A percentile compares a stretch with the other conserved stretches of the same genome.
These are phyloP conservation scores for Candida endomychidarum DNA, from an alignment of 805 yeast genomes.

Conservation along the genomic window DNA sequence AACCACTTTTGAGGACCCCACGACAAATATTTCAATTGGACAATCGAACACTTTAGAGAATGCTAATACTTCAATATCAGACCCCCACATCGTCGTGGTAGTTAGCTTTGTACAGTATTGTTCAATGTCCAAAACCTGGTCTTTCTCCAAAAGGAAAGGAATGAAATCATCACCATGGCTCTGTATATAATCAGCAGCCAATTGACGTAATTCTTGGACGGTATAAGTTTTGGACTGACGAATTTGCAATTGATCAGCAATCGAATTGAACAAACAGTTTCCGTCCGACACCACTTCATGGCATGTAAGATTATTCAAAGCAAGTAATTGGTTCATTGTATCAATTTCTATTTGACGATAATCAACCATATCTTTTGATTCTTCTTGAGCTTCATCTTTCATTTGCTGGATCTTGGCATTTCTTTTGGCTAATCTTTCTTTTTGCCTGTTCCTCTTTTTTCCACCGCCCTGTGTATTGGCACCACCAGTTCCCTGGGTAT, in stretches of 20 bases:
- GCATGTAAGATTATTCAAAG: slow-evolving; percentile 48
- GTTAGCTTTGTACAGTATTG: slow-evolving; percentile 68
- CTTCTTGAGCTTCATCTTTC: slow-evolving; percentile 65
- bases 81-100: slow-evolving; percentile 92
- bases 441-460: slow-evolving; percentile 69
- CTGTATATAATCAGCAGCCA: slow-evolving; percentile 67
- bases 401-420: slow-evolving; percentile 65
- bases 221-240: slow-evolving; percentile 44
- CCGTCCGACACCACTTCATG: slow-evolving; percentile 88
- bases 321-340: slow-evolving; percentile 56
- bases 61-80: slow-evolving; percentile 88
- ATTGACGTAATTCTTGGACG: slow-evolving; percentile 56
- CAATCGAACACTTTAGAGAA: slow-evolving; percentile 68
- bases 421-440: slow-evolving; percentile 76
- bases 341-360: slow-evolving; percentile 70
- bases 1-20: slow-evolving; percentile 66
- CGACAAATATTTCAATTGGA: slow-evolving; percentile 74
- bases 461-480: neutral
- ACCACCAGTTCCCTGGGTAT: neutral
- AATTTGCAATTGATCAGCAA: slow-evolving; percentile 67
- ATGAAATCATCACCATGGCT: slow-evolving; percentile 65
- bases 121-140: slow-evolving; percentile 63
- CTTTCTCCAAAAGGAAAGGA: slow-evolving; percentile 79
- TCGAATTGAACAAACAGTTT: slow-evolving; percentile 85
- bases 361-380: slow-evolving; percentile 66